Percentiles rank a stretch among this genome's conserved stretches.
These are phyloP conservation scores for Teratosphaeria nubilosa DNA, from an alignment of 2,329 filamentous ascomycete species.

Conservation along the genomic window DNA sequence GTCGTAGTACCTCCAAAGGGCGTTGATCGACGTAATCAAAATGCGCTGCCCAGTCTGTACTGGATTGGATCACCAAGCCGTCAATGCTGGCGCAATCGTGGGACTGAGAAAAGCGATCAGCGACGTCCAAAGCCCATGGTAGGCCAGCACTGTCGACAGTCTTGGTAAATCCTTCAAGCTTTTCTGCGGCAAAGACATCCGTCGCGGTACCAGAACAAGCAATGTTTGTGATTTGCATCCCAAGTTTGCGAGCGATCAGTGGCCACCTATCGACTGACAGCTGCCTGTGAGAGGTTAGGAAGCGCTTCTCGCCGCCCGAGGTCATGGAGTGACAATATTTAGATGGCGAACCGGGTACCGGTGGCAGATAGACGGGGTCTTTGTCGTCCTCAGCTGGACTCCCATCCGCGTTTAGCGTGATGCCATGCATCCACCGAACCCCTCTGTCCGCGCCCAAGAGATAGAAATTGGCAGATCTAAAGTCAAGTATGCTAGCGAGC, in stretches of 20 bases:
- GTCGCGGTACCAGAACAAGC: background rate
- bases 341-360: background rate
- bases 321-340: background rate
- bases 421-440: background rate
- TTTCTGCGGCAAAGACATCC: background rate
- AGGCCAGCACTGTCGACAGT: background rate
- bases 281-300: background rate
- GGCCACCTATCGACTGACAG: background rate
- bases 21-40: background rate
- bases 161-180: background rate
- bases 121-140: background rate
- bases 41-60: background rate
- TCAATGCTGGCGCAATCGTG: background rate
- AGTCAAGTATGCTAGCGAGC: background rate
- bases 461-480: background rate
- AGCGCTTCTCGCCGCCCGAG: background rate
- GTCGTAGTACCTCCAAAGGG: background rate
- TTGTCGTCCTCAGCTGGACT: background rate
- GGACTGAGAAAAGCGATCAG: background rate
- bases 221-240: background rate
- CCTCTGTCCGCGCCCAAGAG: background rate
- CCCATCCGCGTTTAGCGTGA: background rate
- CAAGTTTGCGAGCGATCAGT: background rate
- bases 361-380: background rate
- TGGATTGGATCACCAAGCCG: background rate